Evolutionary conservation across 306 rosid species (phyloP), one percentile per base, ranked within the genome.

Genomic region (Rosa rugosa): DNA sequence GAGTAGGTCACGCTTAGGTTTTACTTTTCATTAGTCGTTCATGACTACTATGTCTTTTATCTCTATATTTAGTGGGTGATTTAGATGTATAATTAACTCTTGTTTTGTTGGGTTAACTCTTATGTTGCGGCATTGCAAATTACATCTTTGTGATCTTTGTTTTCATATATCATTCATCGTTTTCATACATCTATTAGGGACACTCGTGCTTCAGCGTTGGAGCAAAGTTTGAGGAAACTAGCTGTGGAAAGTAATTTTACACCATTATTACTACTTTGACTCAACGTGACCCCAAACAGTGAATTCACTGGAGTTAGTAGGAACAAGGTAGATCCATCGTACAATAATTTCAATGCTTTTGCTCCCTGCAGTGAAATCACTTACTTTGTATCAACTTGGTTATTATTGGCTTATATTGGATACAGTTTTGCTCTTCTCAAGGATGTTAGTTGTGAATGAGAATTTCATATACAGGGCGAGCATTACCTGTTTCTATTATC

Each of bases 191-290:
- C 68, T 69, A 44, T 71, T 77, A 95, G 99, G 90, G 98, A 96
- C 27, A 91, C 87, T 60, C 99, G 97, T 70, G 85, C 93, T 72
- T 75, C 93, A 69, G 90, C 82, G 74, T 73, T 96, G 83, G 99
- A 96, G 80, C 93, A 86, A 80, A 92, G 93, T 88, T 94, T 96
- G 77, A 93, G 80, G 85, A 96, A 90, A 87, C 87, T 96, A 85
- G 99, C 98, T 31, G 98, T 96, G 47, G 99, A 96, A 83, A 89
- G 98, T n/a, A n/a, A n/a, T n/a, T n/a, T n/a, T n/a, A n/a, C n/a
- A n/a, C n/a, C n/a, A n/a, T n/a, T n/a, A n/a, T n/a, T n/a, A n/a
- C n/a, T n/a, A n/a, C n/a, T n/a, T n/a, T n/a, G n/a, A n/a, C n/a
- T n/a, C n/a, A n/a, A n/a, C n/a, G n/a, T n/a, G n/a, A n/a, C 31